These are phyloP conservation scores for Apiospora hydei DNA, from an alignment of 2,329 filamentous ascomycete genomes.

Conservation along the genomic window DNA sequence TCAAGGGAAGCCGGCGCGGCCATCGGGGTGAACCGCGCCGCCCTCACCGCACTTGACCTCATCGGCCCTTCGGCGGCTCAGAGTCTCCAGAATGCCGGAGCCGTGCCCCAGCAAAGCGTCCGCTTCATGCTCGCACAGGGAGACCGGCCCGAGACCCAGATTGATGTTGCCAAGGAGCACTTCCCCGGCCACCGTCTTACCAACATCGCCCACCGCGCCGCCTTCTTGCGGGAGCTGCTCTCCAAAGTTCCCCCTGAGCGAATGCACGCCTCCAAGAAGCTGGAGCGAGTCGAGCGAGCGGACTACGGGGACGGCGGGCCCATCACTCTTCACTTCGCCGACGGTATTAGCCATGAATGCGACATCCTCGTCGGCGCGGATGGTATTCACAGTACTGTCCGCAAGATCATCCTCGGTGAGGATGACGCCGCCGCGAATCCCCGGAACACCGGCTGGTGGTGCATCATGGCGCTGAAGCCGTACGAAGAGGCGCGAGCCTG, in stretches of 20 bases:
- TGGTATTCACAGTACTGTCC: conserved; percentile 27
- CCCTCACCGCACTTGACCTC: conserved; percentile 26
- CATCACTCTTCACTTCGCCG: not conserved
- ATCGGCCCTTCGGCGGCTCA: conserved; percentile 26
- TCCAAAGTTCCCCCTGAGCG: conserved; percentile 29
- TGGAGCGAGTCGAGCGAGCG: conserved; percentile 22
- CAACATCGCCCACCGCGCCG: conserved; percentile 32
- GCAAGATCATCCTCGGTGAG: not conserved
- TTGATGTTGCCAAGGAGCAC: conserved; percentile 28
- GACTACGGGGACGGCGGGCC: not conserved
- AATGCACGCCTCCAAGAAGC: conserved; percentile 28
- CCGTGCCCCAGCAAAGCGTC: conserved; percentile 25
- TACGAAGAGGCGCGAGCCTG: not conserved
- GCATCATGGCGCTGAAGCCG: not conserved
- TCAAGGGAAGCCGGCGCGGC: conserved; percentile 29
- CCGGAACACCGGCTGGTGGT: not conserved
- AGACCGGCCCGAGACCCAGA: not conserved
- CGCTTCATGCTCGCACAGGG: conserved; percentile 28
- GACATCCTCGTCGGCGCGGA: conserved; percentile 28
- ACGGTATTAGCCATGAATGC: conserved; percentile 19
- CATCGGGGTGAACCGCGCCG: conserved; percentile 27
- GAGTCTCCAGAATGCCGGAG: conserved; percentile 28
- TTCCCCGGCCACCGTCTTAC: conserved; percentile 26
- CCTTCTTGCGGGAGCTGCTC: conserved; percentile 32
- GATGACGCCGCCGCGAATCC: not conserved